Evolutionary conservation across 2,329 filamentous ascomycete species (phyloP), one percentile per base, ranked within the genome.

Genomic region (Fusarium poae): DNA sequence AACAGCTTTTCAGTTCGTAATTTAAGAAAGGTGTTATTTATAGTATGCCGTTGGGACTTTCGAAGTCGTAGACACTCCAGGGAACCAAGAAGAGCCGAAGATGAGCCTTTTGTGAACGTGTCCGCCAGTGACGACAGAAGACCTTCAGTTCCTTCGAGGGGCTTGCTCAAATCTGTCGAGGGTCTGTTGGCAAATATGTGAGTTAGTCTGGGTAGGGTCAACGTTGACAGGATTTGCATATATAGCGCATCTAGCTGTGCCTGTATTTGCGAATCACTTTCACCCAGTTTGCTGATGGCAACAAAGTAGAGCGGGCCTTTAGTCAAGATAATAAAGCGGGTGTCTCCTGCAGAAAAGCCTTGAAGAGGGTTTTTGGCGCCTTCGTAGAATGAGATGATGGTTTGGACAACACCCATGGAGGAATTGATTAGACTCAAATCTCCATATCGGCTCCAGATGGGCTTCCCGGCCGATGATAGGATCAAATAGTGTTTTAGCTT

Each of bases 401-500:
- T 99, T 78, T 98, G 96, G 3, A 97, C 91, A 20, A 99, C 91
- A 40, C 96, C 96, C 77, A 98, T 95, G 73, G 96, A 97, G 51
- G 92, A 92, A 73, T 97, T 97, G 76, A 98, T 93, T 43, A 98
- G 83, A 56, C 91, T 89, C 70, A 97, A 86, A 72, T 97, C 93
- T 40, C 97, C 96, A 77, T 99, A 95, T 49, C 97, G 88, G 75
- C 94, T 98, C 85, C 95, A 99, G 49, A 99, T 97, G 13, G 96
- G 97, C 78, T 99, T 99, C 21, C 96, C 96, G 12, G 97, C 95
- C 16, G 94, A 95, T 4, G 96, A 98, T 2, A 99, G 83, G 74
- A 99, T 97, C 80, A 99, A 89, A 79, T 97, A 99, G 80, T 99
- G 96, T 80, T 99, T 99, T 67, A 94, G 85, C 81, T 98, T 98